Evolutionary conservation across 768 basidiomycete species (phyloP).

Genomic region (Trametes cinnabarina): DNA sequence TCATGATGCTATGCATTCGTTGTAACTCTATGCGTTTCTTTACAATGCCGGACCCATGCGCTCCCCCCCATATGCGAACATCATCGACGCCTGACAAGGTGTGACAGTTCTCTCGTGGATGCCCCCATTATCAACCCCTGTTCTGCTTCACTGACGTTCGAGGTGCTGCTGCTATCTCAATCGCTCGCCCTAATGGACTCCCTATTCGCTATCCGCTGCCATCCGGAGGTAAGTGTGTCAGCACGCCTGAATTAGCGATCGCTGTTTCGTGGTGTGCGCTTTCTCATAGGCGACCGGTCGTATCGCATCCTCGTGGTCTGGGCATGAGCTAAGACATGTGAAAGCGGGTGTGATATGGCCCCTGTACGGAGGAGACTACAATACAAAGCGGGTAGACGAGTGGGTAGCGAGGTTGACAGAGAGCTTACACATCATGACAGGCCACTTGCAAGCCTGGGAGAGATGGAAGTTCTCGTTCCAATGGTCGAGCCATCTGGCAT

Average conservation of each 20-base stretch:
- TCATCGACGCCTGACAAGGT: not conserved
- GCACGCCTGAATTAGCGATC: not conserved
- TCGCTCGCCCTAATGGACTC: too few relatives aligned
- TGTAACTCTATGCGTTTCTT: slow-evolving; percentile 26
- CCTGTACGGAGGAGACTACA: not conserved
- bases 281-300: not conserved
- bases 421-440: not conserved
- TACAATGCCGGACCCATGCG: slow-evolving; percentile 17
- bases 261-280: not conserved
- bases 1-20: slow-evolving; percentile 26
- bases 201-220: not conserved
- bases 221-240: not conserved
- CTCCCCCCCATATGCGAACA: not conserved
- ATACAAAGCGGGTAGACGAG: not conserved
- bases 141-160: too few relatives aligned
- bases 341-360: not conserved
- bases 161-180: too few relatives aligned
- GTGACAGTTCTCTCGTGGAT: too few relatives aligned
- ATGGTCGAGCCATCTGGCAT: not conserved
- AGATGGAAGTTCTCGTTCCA: not conserved
- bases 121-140: too few relatives aligned
- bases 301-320: not conserved
- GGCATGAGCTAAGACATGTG: not conserved
- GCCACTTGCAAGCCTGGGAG: too few relatives aligned
- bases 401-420: not conserved